Evolutionary conservation across 2,329 filamentous ascomycete species (phyloP), one percentile per base, ranked within the genome.

Genomic region (Aspergillus sp.): DNA sequence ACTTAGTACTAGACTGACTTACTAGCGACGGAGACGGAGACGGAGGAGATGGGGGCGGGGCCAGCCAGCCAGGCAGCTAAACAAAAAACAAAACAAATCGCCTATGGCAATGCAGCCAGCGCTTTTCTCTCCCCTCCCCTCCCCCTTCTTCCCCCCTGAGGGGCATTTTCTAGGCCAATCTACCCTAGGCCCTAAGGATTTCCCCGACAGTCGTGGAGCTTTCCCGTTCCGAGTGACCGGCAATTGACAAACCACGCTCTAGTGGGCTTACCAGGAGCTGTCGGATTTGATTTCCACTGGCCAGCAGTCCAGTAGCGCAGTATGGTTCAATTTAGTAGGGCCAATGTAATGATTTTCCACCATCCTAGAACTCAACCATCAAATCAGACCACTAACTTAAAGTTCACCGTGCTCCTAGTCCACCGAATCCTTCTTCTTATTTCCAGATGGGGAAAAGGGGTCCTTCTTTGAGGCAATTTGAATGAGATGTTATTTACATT

Each of bases 241-340:
- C 47, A 50, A 19, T 50, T 30, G 23, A 27, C 13, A 50, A 49
- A n/a, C 32, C 15, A 32, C 15, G 47, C 47, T 30, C 47, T 30
- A 30, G 25, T 32, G 25, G 15, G 8, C 30, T 27, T 17, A 27
- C 23, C 25, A 50, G 47, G 47, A 50, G 25, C 47, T 17, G 15
- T 39, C 36, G 30, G 50, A 53, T 38, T 53, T 53, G 50, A 53
- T 53, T 39, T 53, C 50, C 30, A 50, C 47, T 50, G 47, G 47
- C 47, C 15, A 32, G 47, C 7, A 8, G 23, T 5, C 10, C 8
- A 27, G 25, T 27, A 27, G 27, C 27, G 27, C 47, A 17, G n/a
- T n/a, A 30, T 32, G 25, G 13, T 17, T 30, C 25, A 15, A 8
- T 30, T 27, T 27, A 8, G 30, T 27, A 23, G 44, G 44, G 21